Evolutionary conservation across 495 filamentous ascomycete genomes (phyloP), one percentile per base, ranked within the genome.

Genomic region (Penicillium egyptiacum): DNA sequence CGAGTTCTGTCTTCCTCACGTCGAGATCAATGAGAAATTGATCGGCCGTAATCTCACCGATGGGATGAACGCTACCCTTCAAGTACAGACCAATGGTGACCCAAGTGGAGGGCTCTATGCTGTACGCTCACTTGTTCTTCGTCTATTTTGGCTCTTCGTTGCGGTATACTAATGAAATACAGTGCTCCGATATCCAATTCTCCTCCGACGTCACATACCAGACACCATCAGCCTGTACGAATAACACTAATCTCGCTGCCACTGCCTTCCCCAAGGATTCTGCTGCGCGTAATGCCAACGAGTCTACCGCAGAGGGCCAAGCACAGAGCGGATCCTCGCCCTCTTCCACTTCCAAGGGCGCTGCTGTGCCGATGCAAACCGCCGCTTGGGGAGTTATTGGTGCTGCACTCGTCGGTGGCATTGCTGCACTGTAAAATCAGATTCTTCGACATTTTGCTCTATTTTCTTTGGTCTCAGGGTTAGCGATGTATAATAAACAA

Each of bases 121-220:
- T 57, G 80, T 83, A 70, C 60, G 77, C 50, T 51, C 28, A 9
- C 33, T 28, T 49, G 23, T 40, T 11, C 41, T 30, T 51, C 26
- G 5, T 37, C 35, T 6, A 17, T n/a, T 12, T 20, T 37, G 56
- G 16, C 42, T 60, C 17, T 26, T 20, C 26, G 10, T 11, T 20
- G 16, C 3, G 23, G 45, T 40, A 41, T 31, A 43, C 45, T 58
- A 12, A 60, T 25, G 4, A 16, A 19, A 17, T 25, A 14, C 25
- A 87, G 84, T 87, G 84, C 60, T 83, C 83, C 53, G 85, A 88
- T 62, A 78, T 87, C 55, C 83, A 80, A 46, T 81, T 87, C 66
- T 76, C 75, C 17, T 65, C 62, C 4, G 55, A 41, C 51, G 63
- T 58, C 28, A 62, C 59, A 2, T 67, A 67, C 31, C 55, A 67